Conservation (phyloP, 345 rosid species). For the Mallotus nudiflorus region DNA sequence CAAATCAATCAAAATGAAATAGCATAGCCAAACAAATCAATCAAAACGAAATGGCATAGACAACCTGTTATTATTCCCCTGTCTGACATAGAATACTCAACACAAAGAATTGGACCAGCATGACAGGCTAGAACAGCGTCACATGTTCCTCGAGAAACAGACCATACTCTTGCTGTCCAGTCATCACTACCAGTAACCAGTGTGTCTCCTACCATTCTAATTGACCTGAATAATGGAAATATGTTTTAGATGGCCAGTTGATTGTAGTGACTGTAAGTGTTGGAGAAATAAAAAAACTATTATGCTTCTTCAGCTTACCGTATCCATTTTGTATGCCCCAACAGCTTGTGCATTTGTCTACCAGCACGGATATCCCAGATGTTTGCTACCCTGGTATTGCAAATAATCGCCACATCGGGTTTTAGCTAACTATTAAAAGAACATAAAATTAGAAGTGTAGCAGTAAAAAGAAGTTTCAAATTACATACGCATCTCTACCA, state of each 20-base stretch:
- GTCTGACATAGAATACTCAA: conserved; percentile 78
- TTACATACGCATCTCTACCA: conserved; percentile 94
- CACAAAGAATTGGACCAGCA: conserved; percentile 84
- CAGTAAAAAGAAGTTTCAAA: not conserved
- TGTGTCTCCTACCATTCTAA: conserved; percentile 95
- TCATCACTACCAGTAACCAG: conserved; percentile 97
- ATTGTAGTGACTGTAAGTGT: conserved; percentile 13
- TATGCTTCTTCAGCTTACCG: conserved; percentile 54
- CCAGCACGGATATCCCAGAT: conserved; percentile 99
- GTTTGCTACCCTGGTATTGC: conserved; percentile 70
- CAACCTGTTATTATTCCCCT: conserved; percentile 95
- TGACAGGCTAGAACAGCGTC: conserved; percentile 96
- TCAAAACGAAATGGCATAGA: too few relatives aligned
- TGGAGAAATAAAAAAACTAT: conserved; percentile 8
- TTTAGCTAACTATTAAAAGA: conserved; percentile 4
- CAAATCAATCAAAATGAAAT: not conserved
- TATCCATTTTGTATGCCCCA: conserved; percentile 95
- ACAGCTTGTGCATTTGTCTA: conserved; percentile 93
- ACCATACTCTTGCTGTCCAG: conserved; percentile 99
- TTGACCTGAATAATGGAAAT: conserved; percentile 60
- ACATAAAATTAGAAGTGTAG: not conserved
- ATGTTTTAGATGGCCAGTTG: conserved; percentile 10
- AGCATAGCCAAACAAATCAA: too few relatives aligned
- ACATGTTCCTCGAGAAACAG: conserved; percentile 86
- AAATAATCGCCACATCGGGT: conserved; percentile 23